Percentiles rank a stretch among this genome's conserved stretches.
Conservation (phyloP, 2,329 filamentous ascomycete genomes). For the Aspergillus fischeri region DNA sequence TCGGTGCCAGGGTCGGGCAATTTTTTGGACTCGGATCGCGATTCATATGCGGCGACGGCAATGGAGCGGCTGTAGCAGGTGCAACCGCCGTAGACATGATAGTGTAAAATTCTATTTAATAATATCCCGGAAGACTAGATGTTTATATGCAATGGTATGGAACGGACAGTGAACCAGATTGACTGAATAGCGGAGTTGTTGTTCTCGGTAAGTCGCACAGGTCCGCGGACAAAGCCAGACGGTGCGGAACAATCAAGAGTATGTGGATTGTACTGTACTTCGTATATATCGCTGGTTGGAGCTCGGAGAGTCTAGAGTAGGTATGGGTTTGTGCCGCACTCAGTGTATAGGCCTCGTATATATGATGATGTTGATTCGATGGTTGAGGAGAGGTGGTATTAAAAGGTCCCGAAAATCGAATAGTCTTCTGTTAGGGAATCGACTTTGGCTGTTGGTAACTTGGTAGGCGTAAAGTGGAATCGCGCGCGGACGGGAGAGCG, state of each 20-base stretch:
- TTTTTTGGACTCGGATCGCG: conserved; percentile 43
- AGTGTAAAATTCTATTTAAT: background rate
- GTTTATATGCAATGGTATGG: background rate
- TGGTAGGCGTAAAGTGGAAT: conserved; percentile 9
- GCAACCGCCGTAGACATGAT: conserved; percentile 49
- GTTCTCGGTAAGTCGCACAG: background rate
- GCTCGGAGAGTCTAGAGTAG: background rate
- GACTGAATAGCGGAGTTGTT: background rate
- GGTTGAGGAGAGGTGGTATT: background rate
- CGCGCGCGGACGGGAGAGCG: conserved; percentile 10
- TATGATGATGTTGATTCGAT: background rate
- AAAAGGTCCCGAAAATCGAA: background rate
- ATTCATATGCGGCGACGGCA: conserved; percentile 42
- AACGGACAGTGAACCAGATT: background rate
- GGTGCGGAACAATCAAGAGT: background rate
- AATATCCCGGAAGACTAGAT: background rate
- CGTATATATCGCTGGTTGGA: background rate
- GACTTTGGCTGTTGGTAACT: background rate
- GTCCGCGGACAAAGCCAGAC: background rate
- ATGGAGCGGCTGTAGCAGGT: conserved; percentile 40
- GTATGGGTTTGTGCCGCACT: background rate
- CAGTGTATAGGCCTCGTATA: background rate
- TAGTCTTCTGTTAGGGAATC: conserved; percentile 6
- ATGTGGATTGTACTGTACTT: no score
- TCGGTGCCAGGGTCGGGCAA: conserved; percentile 40